phyloP scores from a whole-genome alignment of 768 basidiomycete species.

The Suillus luteus region DNA sequence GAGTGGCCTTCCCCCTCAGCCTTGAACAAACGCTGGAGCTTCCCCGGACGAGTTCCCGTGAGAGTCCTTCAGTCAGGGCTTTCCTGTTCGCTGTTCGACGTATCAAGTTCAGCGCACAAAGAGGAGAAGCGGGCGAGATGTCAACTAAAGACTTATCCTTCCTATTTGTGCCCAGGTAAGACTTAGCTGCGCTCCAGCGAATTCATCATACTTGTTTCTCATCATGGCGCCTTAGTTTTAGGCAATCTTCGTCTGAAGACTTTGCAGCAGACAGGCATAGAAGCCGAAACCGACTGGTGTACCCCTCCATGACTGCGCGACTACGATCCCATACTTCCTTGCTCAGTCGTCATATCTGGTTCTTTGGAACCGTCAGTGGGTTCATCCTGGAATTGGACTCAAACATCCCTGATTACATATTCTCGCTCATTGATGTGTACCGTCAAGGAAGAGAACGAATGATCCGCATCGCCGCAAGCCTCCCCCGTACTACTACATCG shows the following conservation, averaged over 20 bases:
- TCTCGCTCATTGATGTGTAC: slow-evolving; percentile 85
- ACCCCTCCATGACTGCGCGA: slow-evolving; percentile 80
- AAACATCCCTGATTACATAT: slow-evolving; percentile 73
- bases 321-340: slow-evolving; percentile 56
- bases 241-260: slow-evolving; percentile 67
- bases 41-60: slow-evolving; percentile 40
- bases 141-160: slow-evolving; percentile 73
- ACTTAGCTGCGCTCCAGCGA: slow-evolving; percentile 1
- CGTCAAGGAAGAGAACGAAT: slow-evolving; percentile 78
- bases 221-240: slow-evolving; percentile 55
- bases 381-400: slow-evolving; percentile 86
- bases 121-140: slow-evolving; percentile 78
- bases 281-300: slow-evolving; percentile 71
- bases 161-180: slow-evolving; percentile 81
- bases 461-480: slow-evolving; percentile 58
- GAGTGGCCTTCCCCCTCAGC: slow-evolving; percentile 87
- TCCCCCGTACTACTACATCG: slow-evolving; percentile 40
- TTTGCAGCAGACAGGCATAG: slow-evolving; percentile 71
- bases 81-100: slow-evolving; percentile 84
- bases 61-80: slow-evolving; percentile 60
- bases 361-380: slow-evolving; percentile 75
- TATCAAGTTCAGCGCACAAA: slow-evolving; percentile 69
- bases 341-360: slow-evolving; percentile 54
- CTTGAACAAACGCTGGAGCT: slow-evolving; percentile 59
- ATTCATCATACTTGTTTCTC: not conserved